These are phyloP conservation scores for Penicillium chermesinum DNA, from an alignment of 495 filamentous ascomycete species.

Conservation along the genomic window DNA sequence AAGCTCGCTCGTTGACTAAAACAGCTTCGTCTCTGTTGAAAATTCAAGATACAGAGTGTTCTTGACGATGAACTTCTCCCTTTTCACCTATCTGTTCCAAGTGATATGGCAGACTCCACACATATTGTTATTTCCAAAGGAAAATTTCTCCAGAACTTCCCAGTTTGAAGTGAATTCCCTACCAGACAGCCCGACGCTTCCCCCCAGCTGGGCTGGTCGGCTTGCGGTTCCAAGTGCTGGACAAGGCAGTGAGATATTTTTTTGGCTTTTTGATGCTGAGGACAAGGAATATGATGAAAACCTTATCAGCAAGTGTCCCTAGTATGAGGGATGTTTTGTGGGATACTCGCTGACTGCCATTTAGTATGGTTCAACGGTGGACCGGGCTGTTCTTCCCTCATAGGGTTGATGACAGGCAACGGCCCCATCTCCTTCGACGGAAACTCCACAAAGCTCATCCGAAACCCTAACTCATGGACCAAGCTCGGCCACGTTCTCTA, in stretches of 20 bases:
- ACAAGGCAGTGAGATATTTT: constrained; percentile 35
- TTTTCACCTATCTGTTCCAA: constrained; percentile 18
- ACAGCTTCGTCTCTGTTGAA: neutral
- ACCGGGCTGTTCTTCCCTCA: constrained; percentile 62
- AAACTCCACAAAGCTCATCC: constrained; percentile 22
- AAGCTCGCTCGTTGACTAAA: neutral
- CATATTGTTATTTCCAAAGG: constrained; percentile 1
- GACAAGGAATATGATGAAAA: constrained; percentile 27
- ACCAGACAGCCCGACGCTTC: constrained; percentile 25
- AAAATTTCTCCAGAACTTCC: constrained; percentile 9
- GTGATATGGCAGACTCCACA: constrained; percentile 13
- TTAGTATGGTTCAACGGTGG: constrained; percentile 66
- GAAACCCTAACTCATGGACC: constrained; percentile 37
- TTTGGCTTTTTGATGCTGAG: constrained; percentile 39
- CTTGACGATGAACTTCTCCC: constrained; percentile 17
- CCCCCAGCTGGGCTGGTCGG: constrained; percentile 40
- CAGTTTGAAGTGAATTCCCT: constrained; percentile 27
- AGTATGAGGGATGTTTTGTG: neutral
- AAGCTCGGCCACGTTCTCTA: constrained; percentile 38
- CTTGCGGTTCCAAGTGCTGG: constrained; percentile 28
- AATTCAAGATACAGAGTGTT: neutral
- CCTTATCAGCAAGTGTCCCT: constrained; percentile 29
- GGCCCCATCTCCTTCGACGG: constrained; percentile 27
- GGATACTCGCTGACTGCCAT: neutral
- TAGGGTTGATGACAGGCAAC: constrained; percentile 47